A percentile compares a stretch with the other conserved stretches of the same genome.
These are phyloP conservation scores for Cucurbita moschata DNA, from an alignment of 306 rosid genomes.

Conservation along the genomic window DNA sequence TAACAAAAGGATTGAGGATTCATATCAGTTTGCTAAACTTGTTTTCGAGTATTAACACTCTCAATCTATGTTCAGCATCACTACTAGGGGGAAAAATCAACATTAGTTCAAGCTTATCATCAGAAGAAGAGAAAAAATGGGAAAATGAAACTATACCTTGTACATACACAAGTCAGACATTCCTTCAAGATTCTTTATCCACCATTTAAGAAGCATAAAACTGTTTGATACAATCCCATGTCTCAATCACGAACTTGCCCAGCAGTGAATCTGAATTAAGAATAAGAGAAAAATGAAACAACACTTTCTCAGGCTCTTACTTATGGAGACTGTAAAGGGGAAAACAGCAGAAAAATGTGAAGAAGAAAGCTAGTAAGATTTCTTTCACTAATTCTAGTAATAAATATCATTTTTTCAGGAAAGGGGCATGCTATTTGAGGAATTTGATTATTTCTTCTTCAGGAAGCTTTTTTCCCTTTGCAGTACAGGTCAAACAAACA, in stretches of 20 bases:
- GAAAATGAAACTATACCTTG: constrained; percentile 26
- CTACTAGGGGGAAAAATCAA: background rate
- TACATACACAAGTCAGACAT: constrained; percentile 43
- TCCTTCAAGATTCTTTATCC: constrained; percentile 39
- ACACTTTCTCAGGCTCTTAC: background rate
- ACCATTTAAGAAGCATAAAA: constrained; percentile 24
- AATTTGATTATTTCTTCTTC: background rate
- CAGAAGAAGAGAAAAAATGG: background rate
- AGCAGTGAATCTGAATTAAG: constrained; percentile 18
- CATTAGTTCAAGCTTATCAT: background rate
- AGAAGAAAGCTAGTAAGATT: background rate
- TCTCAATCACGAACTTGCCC: constrained; percentile 12
- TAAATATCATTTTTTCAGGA: background rate
- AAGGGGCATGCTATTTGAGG: background rate
- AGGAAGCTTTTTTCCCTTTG: background rate
- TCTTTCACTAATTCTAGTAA: background rate
- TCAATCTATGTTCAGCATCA: background rate
- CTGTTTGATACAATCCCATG: constrained; percentile 29
- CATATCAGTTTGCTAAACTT: background rate
- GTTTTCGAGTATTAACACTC: background rate
- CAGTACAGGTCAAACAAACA: background rate
- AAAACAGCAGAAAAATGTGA: background rate
- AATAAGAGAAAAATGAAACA: background rate
- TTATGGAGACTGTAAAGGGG: background rate
- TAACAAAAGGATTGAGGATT: background rate